Percentiles rank a stretch among this genome's conserved stretches.
Conservation (phyloP, 371 early-diverging fungal genomes). For the Chytridiales sp. region DNA sequence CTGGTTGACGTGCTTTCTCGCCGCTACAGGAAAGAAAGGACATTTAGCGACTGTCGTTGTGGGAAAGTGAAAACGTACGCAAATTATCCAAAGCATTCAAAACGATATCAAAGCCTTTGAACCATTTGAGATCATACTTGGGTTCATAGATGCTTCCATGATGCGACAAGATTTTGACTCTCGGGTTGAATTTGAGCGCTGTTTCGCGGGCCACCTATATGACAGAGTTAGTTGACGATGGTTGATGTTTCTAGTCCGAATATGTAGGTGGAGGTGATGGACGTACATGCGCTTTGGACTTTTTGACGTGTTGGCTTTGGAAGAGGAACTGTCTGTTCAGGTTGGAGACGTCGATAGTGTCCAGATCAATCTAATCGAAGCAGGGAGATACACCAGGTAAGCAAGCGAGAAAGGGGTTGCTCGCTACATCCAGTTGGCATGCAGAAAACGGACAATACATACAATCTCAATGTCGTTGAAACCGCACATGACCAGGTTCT, state of each 20-base stretch:
- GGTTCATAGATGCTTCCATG: constrained; percentile 82
- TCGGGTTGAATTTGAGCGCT: constrained; percentile 79
- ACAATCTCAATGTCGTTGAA: constrained; percentile 82
- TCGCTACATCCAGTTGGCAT: not conserved
- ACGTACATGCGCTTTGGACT: constrained; percentile 78
- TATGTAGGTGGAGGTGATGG: too few species aligned
- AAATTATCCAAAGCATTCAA: constrained; percentile 98
- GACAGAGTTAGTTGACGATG: not conserved
- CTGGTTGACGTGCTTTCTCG: constrained; percentile 91
- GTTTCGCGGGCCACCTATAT: constrained; percentile 73
- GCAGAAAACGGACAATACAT: constrained; percentile 1
- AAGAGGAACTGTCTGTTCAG: constrained; percentile 99
- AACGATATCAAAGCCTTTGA: constrained; percentile 88
- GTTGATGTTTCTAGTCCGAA: too few species aligned
- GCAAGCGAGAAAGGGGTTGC: constrained; percentile 71
- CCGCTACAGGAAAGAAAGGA: constrained; percentile 65
- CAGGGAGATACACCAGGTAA: not conserved
- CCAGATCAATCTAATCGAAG: constrained; percentile 89
- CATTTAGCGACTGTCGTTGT: constrained; percentile 12
- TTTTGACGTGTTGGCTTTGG: constrained; percentile 80
- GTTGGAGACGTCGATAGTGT: constrained; percentile 98
- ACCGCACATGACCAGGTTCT: constrained; percentile 91
- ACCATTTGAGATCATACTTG: constrained; percentile 86
- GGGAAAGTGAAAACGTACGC: constrained; percentile 50
- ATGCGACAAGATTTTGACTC: constrained; percentile 69